Conservation (phyloP, 2,329 filamentous ascomycete genomes). For the Epichloe aotearoae region DNA sequence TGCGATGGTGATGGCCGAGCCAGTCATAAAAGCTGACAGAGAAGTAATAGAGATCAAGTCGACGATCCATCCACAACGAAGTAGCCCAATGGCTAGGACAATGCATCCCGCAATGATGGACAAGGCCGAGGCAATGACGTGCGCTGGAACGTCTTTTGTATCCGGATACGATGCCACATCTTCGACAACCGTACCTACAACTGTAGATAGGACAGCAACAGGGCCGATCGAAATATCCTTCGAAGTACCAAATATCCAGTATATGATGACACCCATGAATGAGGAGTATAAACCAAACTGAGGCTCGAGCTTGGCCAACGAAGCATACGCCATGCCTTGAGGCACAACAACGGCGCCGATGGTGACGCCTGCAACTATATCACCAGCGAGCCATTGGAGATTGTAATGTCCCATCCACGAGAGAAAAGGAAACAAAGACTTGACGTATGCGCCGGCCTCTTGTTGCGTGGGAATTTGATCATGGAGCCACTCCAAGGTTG, state of each 20-base stretch:
- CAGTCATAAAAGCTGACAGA: constrained; percentile 93
- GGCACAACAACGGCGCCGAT: constrained; percentile 68
- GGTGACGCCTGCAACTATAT: constrained; percentile 63
- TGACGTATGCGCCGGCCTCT: constrained; percentile 47
- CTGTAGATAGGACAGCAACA: constrained; percentile 87
- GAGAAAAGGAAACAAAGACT: constrained; percentile 72
- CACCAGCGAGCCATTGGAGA: constrained; percentile 72
- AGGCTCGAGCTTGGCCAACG: constrained; percentile 63
- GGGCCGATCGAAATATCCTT: constrained; percentile 98
- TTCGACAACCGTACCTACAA: constrained; percentile 70
- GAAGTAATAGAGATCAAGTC: constrained; percentile 85
- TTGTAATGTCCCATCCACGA: constrained; percentile 90
- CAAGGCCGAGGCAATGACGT: constrained; percentile 65
- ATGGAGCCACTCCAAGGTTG: constrained; percentile 55
- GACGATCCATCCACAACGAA: constrained; percentile 78
- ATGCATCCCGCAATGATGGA: constrained; percentile 67
- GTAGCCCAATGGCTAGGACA: constrained; percentile 63
- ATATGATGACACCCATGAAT: constrained; percentile 87
- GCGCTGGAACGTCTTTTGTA: constrained; percentile 43
- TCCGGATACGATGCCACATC: constrained; percentile 36
- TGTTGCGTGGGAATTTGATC: constrained; percentile 45
- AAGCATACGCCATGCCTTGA: constrained; percentile 91
- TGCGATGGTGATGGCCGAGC: constrained; percentile 80
- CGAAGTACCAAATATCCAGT: constrained; percentile 97
- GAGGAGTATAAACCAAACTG: constrained; percentile 78